A percentile compares a stretch with the other conserved stretches of the same genome.
Evolutionary conservation across 139 green algal genomes (phyloP).

Genomic region (Picochlorum sp.): DNA sequence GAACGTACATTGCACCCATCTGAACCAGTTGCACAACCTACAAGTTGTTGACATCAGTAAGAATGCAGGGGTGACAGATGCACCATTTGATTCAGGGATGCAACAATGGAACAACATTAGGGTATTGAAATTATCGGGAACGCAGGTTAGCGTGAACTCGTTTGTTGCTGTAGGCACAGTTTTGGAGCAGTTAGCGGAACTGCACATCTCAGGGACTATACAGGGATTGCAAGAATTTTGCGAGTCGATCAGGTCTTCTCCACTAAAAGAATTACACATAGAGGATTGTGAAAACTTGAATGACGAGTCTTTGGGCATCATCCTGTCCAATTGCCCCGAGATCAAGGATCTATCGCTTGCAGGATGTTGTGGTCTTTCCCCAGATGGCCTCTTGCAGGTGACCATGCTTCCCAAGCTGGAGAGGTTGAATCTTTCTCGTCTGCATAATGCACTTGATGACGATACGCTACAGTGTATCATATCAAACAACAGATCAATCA

Average conservation of each 20-base stretch:
- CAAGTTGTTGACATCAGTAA: background rate
- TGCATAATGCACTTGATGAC: background rate
- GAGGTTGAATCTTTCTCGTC: slow-evolving; percentile 14
- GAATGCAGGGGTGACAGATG: background rate
- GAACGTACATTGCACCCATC: background rate
- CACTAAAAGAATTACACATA: background rate
- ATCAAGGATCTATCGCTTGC: background rate
- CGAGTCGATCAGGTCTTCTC: no score
- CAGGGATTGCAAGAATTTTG: no score
- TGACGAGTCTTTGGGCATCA: background rate
- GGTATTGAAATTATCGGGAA: no score
- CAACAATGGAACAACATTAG: no score
- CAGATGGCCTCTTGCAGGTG: background rate
- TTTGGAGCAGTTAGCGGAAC: no score
- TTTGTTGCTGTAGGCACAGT: no score
- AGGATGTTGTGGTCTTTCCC: background rate
- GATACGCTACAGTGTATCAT: background rate
- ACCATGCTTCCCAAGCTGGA: slow-evolving; percentile 1
- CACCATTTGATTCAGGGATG: background rate
- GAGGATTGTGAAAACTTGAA: background rate
- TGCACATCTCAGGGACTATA: no score
- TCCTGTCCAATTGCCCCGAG: background rate
- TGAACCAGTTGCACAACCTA: background rate
- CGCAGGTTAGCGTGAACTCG: no score
- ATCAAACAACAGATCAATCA: background rate